Base-by-base conservation (phyloP, 2,329 filamentous ascomycete species). In the Penicillium sp. region DNA sequence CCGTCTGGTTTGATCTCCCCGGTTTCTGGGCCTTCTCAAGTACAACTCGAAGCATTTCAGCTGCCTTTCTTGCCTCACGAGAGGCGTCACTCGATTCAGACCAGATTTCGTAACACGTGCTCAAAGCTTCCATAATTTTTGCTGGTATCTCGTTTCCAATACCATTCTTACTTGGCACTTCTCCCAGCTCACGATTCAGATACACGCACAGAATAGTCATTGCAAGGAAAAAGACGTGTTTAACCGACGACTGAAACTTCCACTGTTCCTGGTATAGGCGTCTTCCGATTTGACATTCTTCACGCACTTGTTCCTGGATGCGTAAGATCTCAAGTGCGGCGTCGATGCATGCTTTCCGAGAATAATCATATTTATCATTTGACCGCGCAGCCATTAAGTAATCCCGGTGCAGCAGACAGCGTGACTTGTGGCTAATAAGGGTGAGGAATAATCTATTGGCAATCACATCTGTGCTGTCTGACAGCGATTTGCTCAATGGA, bases 171-270 rank as follows among this genome's bases (percentile, higher is more conserved):
- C 28, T 45, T 9, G 9, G 47, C 3, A 9, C 21, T 33, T 48
- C 52, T 5, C 46, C 23, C 23, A 48, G 4, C 11, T 21, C 24
- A 11, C 38, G 30, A 18, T 59, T 43, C 16, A 59, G 23, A 23
- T 59, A 47, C 8, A 56, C 52, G 20, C 52, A 59, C 21, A 59
- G n/a, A 9, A 59, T 52, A 14, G 53, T 59, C 30, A 40, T 30
- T 20, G 57, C 57, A 18, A 59, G 33, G 5, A 52, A 45, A 18
- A 55, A 56, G 5, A 56, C 30, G 30, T 59, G 47, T 18, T 55
- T 59, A 16, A 59, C 42, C 7, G 40, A 40, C 5, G 57, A 9
- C 14, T 50, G 38, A 11, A 52, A 46, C 28, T 47, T 59, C 57
- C 57, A 59, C 30, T 51, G 48, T 28, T 56, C 9, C 2, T 38